Base-by-base conservation (phyloP, 2,329 filamentous ascomycete genomes). In the Podosphaera xanthii region DNA sequence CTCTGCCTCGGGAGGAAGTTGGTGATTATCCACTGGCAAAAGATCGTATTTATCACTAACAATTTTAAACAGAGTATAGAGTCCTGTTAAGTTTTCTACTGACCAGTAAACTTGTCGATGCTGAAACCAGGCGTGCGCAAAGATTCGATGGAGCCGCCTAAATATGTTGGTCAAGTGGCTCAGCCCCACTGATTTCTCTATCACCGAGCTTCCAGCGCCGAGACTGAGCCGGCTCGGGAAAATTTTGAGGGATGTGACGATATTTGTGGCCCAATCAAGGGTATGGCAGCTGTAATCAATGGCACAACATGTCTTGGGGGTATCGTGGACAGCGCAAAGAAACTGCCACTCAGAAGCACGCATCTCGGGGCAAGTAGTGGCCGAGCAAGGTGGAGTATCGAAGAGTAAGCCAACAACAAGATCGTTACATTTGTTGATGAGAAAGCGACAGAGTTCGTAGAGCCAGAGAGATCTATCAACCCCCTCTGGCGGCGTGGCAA, bases 211-310 rank as follows among this genome's bases (percentile, higher is more conserved):
- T 58, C 66, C 70, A 58, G 66, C 65, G 10, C 66, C 68, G 54
- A 72, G 61, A 61, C 69, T 71, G 57, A 72, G 62, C 52, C 92
- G 81, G 65, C 87, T 94, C 0, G 92, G 91, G 69, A 98, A 98
- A 69, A 92, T 86, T 75, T 96, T 96, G 59, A 88, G 86, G 66
- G 89, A 92, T 2, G 91, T 95, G 60, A 98, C 83, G 30, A 91
- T 86, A 67, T 94, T 95, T 60, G 88, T 90, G 2, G 92, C 92
- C 88, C 91, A 97, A 73, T 98, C 92, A 50, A 98, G 82, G 0
- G 92, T 98, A 70, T 98, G 92, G 70, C 91, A 97, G 77, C 90
- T 96, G 74, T 98, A 98, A 73, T 98, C 92, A 68, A 98, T 96
- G 58, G 92, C 92, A 71, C 91, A 96, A 75, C 92, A 98, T 67